These are phyloP conservation scores for Euryodendron excelsum DNA, from an alignment of 148 eudicot genomes.

Conservation along the genomic window DNA sequence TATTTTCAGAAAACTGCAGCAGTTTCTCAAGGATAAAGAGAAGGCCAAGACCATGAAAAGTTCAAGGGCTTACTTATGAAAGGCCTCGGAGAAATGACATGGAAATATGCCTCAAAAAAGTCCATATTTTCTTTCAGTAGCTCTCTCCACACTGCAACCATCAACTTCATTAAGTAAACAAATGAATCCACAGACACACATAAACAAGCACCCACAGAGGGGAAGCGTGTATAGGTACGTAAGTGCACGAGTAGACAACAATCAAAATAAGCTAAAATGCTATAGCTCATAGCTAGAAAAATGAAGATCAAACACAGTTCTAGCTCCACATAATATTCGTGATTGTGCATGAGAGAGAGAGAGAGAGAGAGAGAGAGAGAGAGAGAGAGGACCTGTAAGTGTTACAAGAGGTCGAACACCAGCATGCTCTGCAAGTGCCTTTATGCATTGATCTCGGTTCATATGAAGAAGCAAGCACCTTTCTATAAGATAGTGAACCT, in stretches of 20 bases:
- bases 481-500: conserved; percentile 88
- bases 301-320: not conserved
- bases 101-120: conserved; percentile 63
- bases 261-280: not conserved
- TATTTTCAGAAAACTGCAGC: too few relatives aligned
- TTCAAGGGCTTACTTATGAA: conserved; percentile 33
- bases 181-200: not conserved
- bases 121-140: conserved; percentile 58
- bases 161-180: not conserved
- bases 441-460: conserved; percentile 68
- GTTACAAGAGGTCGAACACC: conserved; percentile 58
- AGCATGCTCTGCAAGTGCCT: conserved; percentile 66
- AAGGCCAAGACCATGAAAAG: not conserved
- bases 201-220: not conserved
- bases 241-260: not conserved
- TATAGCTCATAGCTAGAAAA: not conserved
- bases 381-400: conserved; percentile 42
- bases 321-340: too few relatives aligned
- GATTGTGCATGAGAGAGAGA: not conserved
- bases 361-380: not conserved
- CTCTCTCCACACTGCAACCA: conserved; percentile 63
- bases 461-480: conserved; percentile 67
- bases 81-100: conserved; percentile 35
- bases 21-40: too few relatives aligned
- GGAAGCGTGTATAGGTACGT: too few relatives aligned